Evolutionary conservation across 2,329 filamentous ascomycete species (phyloP).

Genomic region (Coniochaeta ligniaria): DNA sequence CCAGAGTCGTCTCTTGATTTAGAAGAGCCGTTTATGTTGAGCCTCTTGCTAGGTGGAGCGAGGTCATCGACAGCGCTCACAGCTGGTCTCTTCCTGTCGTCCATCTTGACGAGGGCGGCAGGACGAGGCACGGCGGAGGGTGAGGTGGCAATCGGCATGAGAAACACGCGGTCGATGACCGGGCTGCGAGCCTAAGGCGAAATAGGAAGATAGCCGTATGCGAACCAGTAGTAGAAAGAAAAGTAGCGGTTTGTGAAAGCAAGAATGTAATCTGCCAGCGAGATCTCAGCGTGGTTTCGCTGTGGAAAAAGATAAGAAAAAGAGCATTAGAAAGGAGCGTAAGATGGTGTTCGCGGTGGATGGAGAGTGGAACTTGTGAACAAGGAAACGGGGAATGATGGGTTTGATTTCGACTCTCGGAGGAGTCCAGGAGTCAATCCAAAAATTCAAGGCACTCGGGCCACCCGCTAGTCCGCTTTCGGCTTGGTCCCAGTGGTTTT

Average conservation of each 20-base stretch:
- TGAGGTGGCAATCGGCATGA: slow-evolving; percentile 82
- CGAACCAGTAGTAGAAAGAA: slow-evolving; percentile 3
- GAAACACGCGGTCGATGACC: slow-evolving; percentile 34
- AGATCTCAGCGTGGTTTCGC: neutral
- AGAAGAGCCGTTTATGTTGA: slow-evolving; percentile 74
- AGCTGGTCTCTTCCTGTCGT: slow-evolving; percentile 97
- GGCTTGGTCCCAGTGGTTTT: neutral
- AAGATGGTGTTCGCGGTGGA: neutral
- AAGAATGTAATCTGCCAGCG: neutral
- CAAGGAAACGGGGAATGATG: slow-evolving; percentile 1
- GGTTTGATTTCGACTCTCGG: slow-evolving; percentile 1
- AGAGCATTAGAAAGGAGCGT: slow-evolving; percentile 2
- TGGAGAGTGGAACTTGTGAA: neutral
- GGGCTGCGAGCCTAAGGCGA: neutral
- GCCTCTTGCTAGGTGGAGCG: slow-evolving; percentile 75
- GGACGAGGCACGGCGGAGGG: slow-evolving; percentile 64
- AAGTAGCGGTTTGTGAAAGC: neutral
- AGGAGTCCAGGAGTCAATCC: slow-evolving; percentile 4
- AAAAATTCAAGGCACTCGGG: slow-evolving; percentile 4
- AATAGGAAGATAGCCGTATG: slow-evolving; percentile 7
- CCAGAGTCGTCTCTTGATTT: slow-evolving; percentile 47
- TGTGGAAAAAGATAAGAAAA: neutral
- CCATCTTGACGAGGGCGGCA: slow-evolving; percentile 90
- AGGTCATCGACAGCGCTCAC: slow-evolving; percentile 72
- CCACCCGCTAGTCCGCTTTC: neutral